Evolutionary conservation across 257 asterid species (phyloP), one percentile per base, ranked within the genome.

Genomic region (Cruciata laevipes): DNA sequence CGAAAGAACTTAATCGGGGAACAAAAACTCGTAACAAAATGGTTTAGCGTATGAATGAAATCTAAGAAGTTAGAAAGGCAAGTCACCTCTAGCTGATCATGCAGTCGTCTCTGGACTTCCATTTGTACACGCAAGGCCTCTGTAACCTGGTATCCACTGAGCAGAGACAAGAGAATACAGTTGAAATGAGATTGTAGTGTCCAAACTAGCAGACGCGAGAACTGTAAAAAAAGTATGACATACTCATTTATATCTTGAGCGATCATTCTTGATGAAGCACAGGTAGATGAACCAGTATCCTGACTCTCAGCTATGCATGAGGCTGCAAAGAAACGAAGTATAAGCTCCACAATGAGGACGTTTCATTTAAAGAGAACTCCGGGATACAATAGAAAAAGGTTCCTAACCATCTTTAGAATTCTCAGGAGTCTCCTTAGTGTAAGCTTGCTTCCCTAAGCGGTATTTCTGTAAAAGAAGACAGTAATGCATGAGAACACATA

Each of bases 41-140:
- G 68, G 10, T 4, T 18, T 30, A 27, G 9, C 30, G 21, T 6
- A 65, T 3, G n/a, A 68, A 62, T 42, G 17, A 52, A 32, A n/a
- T 31, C 30, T 9, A 13, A 1, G 12, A 30, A 20, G 62, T 31
- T 25, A 44, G 10, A 25, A 25, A 40, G 25, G 23, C n/a, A 21
- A 67, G 75, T 12, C 72, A 89, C 98, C 98, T 89, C 98, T 2
- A 91, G 82, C 73, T 91, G 96, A 73, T 91, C 95, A 6, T 91
- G 96, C 79, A 91, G 83, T 75, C 85, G 80, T 76, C 86, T 71
- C 69, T 91, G 96, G 67, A 91, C 94, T 79, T 91, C 98, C 98
- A 91, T 91, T 81, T 91, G 98, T 38, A 81, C 86, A n/a, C 94
- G 94, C 82, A 91, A 74, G 69, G 98, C 98, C 80, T 91, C 98